A percentile compares a stretch with the other conserved stretches of the same genome.
These are phyloP conservation scores for Lumnitzera racemosa DNA, from an alignment of 345 rosid species.

Conservation along the genomic window DNA sequence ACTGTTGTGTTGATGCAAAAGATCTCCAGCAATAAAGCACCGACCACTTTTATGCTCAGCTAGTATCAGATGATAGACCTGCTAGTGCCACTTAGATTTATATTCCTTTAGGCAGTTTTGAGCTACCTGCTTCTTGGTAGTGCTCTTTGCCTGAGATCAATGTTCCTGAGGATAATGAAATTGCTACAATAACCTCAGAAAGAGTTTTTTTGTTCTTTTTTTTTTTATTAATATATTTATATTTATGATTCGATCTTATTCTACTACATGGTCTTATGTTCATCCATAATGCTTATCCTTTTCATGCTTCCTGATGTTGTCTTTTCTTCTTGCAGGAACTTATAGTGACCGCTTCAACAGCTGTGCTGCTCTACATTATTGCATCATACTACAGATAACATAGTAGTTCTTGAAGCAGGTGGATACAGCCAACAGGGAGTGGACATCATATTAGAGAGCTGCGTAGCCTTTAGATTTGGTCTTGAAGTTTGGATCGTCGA, in stretches of 20 bases:
- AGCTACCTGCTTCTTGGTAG: slow-evolving; percentile 1
- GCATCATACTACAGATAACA: slow-evolving; percentile 6
- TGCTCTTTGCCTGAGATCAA: slow-evolving; percentile 11
- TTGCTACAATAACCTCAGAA: no score
- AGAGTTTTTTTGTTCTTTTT: no score
- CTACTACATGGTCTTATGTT: background rate
- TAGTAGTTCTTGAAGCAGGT: background rate
- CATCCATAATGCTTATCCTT: background rate
- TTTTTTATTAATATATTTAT: background rate
- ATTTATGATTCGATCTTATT: background rate
- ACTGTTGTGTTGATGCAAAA: background rate
- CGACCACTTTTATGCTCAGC: background rate
- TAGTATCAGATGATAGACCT: no score
- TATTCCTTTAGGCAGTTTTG: slow-evolving; percentile 14
- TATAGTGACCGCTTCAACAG: slow-evolving; percentile 14
- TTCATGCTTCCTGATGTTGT: background rate
- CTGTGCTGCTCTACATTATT: slow-evolving; percentile 15
- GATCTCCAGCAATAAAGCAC: background rate
- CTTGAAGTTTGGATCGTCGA: background rate
- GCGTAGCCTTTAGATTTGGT: background rate
- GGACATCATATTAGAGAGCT: background rate
- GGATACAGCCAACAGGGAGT: no score
- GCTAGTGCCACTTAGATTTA: no score
- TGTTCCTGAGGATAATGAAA: background rate
- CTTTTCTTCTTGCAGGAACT: slow-evolving; percentile 17